phyloP scores from a whole-genome alignment of 768 basidiomycete genomes.

The Hygrocybe punicea region DNA sequence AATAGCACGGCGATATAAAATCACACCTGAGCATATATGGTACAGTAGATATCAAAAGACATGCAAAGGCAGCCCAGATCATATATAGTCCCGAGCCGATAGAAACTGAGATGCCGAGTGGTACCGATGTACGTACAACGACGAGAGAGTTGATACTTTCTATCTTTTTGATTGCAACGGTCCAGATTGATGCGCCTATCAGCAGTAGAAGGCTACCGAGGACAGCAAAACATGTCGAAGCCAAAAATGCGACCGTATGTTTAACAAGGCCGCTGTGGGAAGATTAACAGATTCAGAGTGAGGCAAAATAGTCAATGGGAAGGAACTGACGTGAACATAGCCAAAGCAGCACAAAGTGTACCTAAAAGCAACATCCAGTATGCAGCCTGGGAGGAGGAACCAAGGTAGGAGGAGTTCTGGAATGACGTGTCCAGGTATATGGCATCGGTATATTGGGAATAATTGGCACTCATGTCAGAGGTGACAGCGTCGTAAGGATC shows the following conservation, averaged over 20 bases:
- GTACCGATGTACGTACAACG: slow-evolving; percentile 36
- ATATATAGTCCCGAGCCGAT: slow-evolving; percentile 62
- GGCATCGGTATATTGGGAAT: slow-evolving; percentile 49
- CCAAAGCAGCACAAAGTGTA: slow-evolving; percentile 60
- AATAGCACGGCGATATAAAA: not conserved
- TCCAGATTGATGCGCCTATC: slow-evolving; percentile 74
- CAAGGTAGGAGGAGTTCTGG: slow-evolving; percentile 58
- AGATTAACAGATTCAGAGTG: slow-evolving; percentile 11
- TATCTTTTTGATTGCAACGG: slow-evolving; percentile 63
- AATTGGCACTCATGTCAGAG: slow-evolving; percentile 66
- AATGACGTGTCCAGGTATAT: slow-evolving; percentile 50
- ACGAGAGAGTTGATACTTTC: slow-evolving; percentile 54
- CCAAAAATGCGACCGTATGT: slow-evolving; percentile 61
- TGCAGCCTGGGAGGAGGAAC: slow-evolving; percentile 60
- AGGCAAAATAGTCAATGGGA: slow-evolving; percentile 2
- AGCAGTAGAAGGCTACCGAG: slow-evolving; percentile 60
- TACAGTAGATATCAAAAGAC: slow-evolving; percentile 58
- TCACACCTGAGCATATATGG: slow-evolving; percentile 77
- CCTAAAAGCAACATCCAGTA: slow-evolving; percentile 76
- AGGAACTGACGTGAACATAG: slow-evolving; percentile 58
- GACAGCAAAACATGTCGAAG: slow-evolving; percentile 61
- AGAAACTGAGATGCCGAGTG: slow-evolving; percentile 62
- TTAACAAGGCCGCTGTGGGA: slow-evolving; percentile 59
- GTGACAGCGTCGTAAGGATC: slow-evolving; percentile 62
- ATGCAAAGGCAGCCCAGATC: slow-evolving; percentile 72